Conservation (phyloP, 305 asterid genomes). For the Fraxinus greggii region DNA sequence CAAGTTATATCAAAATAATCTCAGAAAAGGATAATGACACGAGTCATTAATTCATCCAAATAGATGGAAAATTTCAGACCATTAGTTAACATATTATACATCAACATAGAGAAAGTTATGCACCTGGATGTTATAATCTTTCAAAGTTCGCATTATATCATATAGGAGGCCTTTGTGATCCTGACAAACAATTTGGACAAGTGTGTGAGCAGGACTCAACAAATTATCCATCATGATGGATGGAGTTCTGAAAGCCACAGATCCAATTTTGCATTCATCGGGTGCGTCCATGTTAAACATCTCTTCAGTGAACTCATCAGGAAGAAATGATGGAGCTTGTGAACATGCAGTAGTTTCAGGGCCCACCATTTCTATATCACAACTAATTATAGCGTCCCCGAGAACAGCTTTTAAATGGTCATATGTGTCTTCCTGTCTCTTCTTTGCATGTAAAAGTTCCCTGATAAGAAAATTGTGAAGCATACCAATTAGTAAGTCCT, state of each 20-base stretch:
- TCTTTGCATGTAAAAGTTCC: conserved; percentile 65
- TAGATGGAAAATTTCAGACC: neutral
- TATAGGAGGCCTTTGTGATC: conserved; percentile 82
- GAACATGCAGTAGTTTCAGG: conserved; percentile 63
- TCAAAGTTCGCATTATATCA: conserved; percentile 83
- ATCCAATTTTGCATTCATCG: conserved; percentile 33
- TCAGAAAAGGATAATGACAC: neutral
- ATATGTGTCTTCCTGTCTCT: conserved; percentile 58
- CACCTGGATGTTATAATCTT: conserved; percentile 81
- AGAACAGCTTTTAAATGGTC: conserved; percentile 52
- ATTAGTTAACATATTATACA: neutral
- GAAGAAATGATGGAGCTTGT: conserved; percentile 67
- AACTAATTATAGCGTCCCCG: conserved; percentile 55
- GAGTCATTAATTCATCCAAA: neutral
- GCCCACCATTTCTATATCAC: conserved; percentile 74
- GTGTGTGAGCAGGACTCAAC: conserved; percentile 81
- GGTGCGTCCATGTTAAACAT: conserved; percentile 44
- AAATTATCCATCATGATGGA: conserved; percentile 64
- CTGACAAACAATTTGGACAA: conserved; percentile 72
- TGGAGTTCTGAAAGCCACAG: conserved; percentile 42
- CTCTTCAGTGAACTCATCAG: conserved; percentile 53
- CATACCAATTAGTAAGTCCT: neutral
- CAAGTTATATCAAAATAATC: neutral
- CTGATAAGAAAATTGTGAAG: conserved; percentile 33
- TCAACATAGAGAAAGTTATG: neutral